Evolutionary conservation across 495 filamentous ascomycete species (phyloP).

Genomic region (Penicillium pulvis): DNA sequence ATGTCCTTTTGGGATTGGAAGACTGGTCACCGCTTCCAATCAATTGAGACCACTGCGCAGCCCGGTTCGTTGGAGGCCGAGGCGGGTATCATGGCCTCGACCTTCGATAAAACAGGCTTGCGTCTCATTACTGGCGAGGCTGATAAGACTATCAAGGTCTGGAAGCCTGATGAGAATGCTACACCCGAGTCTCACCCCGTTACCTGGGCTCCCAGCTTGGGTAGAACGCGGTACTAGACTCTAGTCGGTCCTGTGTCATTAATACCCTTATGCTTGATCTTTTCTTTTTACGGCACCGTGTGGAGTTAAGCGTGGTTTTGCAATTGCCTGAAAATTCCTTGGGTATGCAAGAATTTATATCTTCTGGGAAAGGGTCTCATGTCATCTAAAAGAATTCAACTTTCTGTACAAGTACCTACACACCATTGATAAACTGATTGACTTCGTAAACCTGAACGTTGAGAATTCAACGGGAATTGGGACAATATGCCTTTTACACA

Average conservation of each 20-base stretch:
- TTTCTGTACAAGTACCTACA: constrained; percentile 11
- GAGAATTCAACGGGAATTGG: neutral
- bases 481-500: neutral
- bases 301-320: constrained; percentile 37
- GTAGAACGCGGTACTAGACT: constrained; percentile 64
- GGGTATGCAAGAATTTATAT: constrained; percentile 8
- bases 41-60: constrained; percentile 85
- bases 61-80: constrained; percentile 94
- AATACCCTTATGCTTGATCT: constrained; percentile 26
- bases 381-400: neutral
- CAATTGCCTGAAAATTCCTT: constrained; percentile 13
- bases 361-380: constrained; percentile 10
- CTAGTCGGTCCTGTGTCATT: constrained; percentile 8
- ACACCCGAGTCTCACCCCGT: constrained; percentile 90
- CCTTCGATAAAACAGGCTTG: constrained; percentile 85
- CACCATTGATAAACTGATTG: neutral
- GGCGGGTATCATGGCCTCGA: constrained; percentile 88
- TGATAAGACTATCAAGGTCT: constrained; percentile 97
- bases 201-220: constrained; percentile 87
- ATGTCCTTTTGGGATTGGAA: constrained; percentile 99
- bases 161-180: constrained; percentile 87
- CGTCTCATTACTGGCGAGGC: constrained; percentile 91
- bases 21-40: constrained; percentile 87
- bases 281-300: constrained; percentile 26
- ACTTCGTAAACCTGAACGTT: neutral